Evolutionary conservation across 1,284 basidiomycete genomes (phyloP).

Genomic region (Ustilago xerochloae): DNA sequence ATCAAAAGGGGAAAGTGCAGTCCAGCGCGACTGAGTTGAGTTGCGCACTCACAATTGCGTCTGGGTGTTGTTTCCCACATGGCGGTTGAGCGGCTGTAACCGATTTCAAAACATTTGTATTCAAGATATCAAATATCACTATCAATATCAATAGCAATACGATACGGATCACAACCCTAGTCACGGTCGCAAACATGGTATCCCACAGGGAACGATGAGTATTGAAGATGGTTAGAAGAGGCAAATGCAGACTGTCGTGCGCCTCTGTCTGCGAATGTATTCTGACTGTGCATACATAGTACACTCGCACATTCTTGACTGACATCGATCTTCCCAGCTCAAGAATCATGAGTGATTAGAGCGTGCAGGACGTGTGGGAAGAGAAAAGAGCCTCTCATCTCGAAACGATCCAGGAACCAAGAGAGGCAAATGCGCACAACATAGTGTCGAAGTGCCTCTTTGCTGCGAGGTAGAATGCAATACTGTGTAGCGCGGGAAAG

Average conservation of each 20-base stretch:
- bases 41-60: neutral
- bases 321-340: neutral
- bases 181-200: too few species aligned
- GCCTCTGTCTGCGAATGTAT: too few species aligned
- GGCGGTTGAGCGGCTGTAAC: conserved; percentile 9
- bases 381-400: neutral
- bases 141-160: too few species aligned
- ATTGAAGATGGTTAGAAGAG: too few species aligned
- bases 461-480: neutral
- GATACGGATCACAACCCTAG: too few species aligned
- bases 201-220: too few species aligned
- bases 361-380: conserved; percentile 5
- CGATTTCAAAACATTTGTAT: too few species aligned
- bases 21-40: too few species aligned
- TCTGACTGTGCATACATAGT: too few species aligned
- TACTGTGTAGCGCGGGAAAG: neutral
- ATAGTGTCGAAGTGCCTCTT: neutral
- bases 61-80: conserved; percentile 13
- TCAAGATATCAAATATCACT: too few species aligned
- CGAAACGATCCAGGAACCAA: conserved; percentile 12
- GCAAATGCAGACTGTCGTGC: too few species aligned
- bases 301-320: neutral
- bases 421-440: neutral
- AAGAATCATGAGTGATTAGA: neutral
- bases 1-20: conserved; percentile 14